Percentiles rank a stretch among this genome's conserved stretches.
These are phyloP conservation scores for Teunomyces pallodes DNA, from an alignment of 805 yeast species.

Conservation along the genomic window DNA sequence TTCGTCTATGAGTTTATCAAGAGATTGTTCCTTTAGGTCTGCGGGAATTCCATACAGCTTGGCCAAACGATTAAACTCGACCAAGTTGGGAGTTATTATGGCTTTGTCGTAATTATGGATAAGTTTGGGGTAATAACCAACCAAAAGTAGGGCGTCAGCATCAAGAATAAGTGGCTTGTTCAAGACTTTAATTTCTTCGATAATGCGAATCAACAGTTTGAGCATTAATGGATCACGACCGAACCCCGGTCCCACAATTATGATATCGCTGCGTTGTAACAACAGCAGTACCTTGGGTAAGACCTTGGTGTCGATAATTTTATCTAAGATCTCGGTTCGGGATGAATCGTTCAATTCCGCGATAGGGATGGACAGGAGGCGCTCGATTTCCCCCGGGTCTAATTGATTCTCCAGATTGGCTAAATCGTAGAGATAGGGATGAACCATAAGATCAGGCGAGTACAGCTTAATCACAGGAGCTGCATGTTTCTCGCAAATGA, in stretches of 20 bases:
- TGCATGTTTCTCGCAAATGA: constrained; percentile 80
- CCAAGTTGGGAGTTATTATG: constrained; percentile 84
- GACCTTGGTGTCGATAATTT: constrained; percentile 41
- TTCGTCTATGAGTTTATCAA: neutral
- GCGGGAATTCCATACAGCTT: constrained; percentile 16
- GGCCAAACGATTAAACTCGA: constrained; percentile 73
- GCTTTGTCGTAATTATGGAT: constrained; percentile 57
- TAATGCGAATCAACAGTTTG: constrained; percentile 53
- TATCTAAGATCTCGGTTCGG: constrained; percentile 20
- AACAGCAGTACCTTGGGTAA: constrained; percentile 55
- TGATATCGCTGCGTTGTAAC: constrained; percentile 68
- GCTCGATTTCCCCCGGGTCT: constrained; percentile 17
- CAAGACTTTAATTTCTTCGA: constrained; percentile 54
- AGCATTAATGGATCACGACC: constrained; percentile 79
- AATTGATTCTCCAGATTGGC: constrained; percentile 25
- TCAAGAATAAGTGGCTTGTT: constrained; percentile 77
- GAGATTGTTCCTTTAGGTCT: constrained; percentile 6
- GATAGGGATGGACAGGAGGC: constrained; percentile 12
- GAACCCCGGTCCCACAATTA: constrained; percentile 91
- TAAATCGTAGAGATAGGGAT: constrained; percentile 73
- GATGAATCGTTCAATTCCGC: constrained; percentile 20
- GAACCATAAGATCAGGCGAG: constrained; percentile 94
- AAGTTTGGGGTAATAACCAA: constrained; percentile 56
- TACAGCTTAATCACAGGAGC: constrained; percentile 80
- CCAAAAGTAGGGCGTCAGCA: constrained; percentile 80